Conservation (phyloP, 768 basidiomycete genomes). For the Trametes punicea region DNA sequence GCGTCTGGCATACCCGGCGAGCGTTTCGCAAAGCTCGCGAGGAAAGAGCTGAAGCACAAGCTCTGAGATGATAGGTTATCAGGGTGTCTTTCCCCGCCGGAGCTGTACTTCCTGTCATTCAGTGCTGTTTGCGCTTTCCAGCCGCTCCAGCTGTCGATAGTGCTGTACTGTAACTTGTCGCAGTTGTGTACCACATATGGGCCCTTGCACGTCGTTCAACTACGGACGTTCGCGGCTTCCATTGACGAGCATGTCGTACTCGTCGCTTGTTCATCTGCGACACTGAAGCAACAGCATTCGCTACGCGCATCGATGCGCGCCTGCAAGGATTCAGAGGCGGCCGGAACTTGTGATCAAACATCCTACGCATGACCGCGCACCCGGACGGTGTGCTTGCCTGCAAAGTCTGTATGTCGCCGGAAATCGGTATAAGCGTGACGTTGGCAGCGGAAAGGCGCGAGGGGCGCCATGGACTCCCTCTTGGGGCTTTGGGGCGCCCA, state of each 20-base stretch:
- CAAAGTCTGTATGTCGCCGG: neutral
- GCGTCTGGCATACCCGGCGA: slow-evolving; percentile 53
- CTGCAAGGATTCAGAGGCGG: neutral
- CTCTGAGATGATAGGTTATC: slow-evolving; percentile 32
- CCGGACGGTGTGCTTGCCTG: neutral
- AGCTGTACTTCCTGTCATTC: slow-evolving; percentile 5
- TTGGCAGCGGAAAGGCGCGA: neutral
- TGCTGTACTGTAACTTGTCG: no score
- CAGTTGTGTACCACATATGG: neutral
- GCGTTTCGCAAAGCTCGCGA: slow-evolving; percentile 55
- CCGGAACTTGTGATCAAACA: neutral
- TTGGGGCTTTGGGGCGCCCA: neutral
- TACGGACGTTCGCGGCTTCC: no score
- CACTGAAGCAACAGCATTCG: neutral
- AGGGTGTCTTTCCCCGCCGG: neutral
- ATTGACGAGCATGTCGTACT: no score
- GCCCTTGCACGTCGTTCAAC: neutral
- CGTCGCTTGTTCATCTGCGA: no score
- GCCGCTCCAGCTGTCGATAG: neutral
- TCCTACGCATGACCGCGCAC: neutral
- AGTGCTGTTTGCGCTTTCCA: neutral
- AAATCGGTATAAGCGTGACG: neutral
- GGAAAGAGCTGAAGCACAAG: slow-evolving; percentile 65
- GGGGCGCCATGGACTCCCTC: neutral
- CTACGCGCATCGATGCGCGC: neutral